Conservation (phyloP, 106 monocot species). For the Vanilla planifolia region DNA sequence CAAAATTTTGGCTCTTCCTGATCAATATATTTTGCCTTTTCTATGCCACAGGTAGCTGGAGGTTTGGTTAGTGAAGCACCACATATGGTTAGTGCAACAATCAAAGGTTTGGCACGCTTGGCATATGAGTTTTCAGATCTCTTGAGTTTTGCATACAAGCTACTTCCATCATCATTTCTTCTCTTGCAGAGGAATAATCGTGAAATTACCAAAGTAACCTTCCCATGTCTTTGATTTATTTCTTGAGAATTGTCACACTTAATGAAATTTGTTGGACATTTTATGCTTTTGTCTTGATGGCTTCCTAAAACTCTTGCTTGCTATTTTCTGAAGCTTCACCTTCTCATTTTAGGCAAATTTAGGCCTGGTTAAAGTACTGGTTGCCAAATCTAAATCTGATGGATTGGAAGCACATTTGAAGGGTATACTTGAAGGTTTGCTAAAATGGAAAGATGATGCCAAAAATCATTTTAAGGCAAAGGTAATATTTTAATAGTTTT, state of each 20-base stretch:
- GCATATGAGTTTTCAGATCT: slow-evolving; percentile 99
- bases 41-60: slow-evolving; percentile 53
- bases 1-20: not conserved
- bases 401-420: slow-evolving; percentile 64
- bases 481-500: slow-evolving; percentile 24
- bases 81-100: slow-evolving; percentile 84
- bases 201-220: slow-evolving; percentile 74
- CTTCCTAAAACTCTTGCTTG: not conserved
- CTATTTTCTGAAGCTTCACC: not conserved
- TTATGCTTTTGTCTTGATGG: not conserved
- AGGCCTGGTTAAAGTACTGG: slow-evolving; percentile 86
- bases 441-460: slow-evolving; percentile 75
- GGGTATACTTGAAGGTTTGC: slow-evolving; percentile 70
- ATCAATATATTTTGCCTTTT: not conserved
- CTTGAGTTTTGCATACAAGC: slow-evolving; percentile 58
- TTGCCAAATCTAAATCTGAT: slow-evolving; percentile 77
- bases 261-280: not conserved
- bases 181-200: slow-evolving; percentile 83
- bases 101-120: slow-evolving; percentile 87
- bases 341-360: slow-evolving; percentile 64
- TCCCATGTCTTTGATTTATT: not conserved
- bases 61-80: slow-evolving; percentile 69
- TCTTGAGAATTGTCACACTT: not conserved
- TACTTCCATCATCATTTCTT: slow-evolving; percentile 85
- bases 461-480: slow-evolving; percentile 94